Evolutionary conservation across 2,329 filamentous ascomycete genomes (phyloP).

Genomic region (Aspergillus persii): DNA sequence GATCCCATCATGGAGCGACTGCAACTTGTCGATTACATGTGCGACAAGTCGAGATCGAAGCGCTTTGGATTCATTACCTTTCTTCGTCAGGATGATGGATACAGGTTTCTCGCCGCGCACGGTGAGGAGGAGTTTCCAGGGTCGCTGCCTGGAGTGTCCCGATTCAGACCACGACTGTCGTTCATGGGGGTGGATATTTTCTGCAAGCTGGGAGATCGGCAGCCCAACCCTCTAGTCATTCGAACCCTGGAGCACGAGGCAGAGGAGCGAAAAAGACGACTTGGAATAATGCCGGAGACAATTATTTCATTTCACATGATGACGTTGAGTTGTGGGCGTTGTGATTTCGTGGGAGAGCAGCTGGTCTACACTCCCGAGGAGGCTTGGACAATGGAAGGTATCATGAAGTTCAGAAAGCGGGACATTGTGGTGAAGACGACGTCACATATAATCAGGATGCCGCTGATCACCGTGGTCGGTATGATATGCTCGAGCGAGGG

Average conservation of each 20-base stretch:
- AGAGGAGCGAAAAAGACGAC: neutral
- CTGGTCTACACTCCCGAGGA: neutral
- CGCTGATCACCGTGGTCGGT: slow-evolving; percentile 50
- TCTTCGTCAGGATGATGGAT: slow-evolving; percentile 37
- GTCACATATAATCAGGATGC: slow-evolving; percentile 47
- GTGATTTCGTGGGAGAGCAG: neutral
- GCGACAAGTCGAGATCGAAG: slow-evolving; percentile 44
- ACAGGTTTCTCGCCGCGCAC: slow-evolving; percentile 42
- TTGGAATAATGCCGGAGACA: neutral
- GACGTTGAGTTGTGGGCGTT: neutral
- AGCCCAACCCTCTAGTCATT: neutral
- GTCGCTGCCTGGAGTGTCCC: slow-evolving; percentile 2
- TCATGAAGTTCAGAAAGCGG: neutral
- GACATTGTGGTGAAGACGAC: slow-evolving; percentile 20
- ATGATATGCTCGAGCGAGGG: slow-evolving; percentile 41
- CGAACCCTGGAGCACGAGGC: neutral
- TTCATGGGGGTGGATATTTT: slow-evolving; percentile 21
- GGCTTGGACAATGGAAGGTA: neutral
- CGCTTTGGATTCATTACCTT: slow-evolving; percentile 49
- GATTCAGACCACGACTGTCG: slow-evolving; percentile 12
- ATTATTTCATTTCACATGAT: neutral
- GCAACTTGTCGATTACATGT: slow-evolving; percentile 43
- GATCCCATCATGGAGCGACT: slow-evolving; percentile 36
- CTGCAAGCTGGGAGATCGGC: slow-evolving; percentile 35
- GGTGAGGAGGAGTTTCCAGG: slow-evolving; percentile 16